Evolutionary conservation across 169 alveolate species (phyloP), one percentile per base, ranked within the genome.

Genomic region (Theileria equi): DNA sequence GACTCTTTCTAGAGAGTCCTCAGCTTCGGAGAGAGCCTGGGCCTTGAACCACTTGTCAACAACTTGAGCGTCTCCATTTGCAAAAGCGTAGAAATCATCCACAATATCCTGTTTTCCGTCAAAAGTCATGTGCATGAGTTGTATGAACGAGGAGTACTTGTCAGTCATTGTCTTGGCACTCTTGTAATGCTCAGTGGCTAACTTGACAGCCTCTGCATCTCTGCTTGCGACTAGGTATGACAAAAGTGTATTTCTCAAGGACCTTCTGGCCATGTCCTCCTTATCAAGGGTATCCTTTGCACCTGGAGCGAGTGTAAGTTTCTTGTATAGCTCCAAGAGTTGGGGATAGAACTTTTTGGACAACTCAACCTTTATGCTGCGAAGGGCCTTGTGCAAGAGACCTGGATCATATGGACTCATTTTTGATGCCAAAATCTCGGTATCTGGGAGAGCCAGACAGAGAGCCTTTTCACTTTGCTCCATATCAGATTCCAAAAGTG

Each of bases 41-140:
- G 87, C 82, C 47, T 60, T 63, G 44, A 87, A 79, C 92, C 92
- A 87, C 72, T 81, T 81, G 69, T 81, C 88, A 31, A 87, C 78
- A 13, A 82, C 80, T 26, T 70, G 49, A 38, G 71, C 82, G 40
- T 78, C 84, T 38, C 86, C 86, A 11, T 48, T 61, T 13, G 86
- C 86, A 21, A 38, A 34, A 28, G 28, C 68, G 62, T 77, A 77
- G 29, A 77, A 77, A 76, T 77, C 81, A 36, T 53, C 59, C 0
- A 77, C 57, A 5, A 67, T 44, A 8, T 16, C 57, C 38, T 77
- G 63, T 49, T 68, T 66, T 17, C 31, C 78, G 8, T 65, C 64
- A 40, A 67, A 77, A 13, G 58, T 81, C 86, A 77, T 77, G 41
- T 77, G 65, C 78, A 65, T 60, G 41, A 77, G 53, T n/a, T 77